Evolutionary conservation across 345 rosid species (phyloP), one percentile per base, ranked within the genome.

Genomic region (Turnera subulata): DNA sequence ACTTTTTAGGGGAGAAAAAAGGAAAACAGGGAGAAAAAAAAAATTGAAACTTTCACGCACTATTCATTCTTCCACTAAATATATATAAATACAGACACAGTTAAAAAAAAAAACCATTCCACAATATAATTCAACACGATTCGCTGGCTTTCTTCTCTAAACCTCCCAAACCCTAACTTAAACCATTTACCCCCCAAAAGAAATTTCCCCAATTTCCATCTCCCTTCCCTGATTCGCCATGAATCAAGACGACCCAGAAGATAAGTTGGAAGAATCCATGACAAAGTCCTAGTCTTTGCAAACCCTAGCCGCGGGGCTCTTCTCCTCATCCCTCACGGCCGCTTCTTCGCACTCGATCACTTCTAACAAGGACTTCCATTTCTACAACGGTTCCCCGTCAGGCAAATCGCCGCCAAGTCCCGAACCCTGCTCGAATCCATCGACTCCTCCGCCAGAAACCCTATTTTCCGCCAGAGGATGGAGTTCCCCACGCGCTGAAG

Each of bases 281-380:
- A 17, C 68, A 5, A 74, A 58, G 62, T 55, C 70, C 37, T 71
- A 63, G 38, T 50, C 77, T 20, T 58, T 87, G 1, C 75, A 73
- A 51, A 23, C 70, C 64, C 53, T 84, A 53, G 60, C 75, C 9
- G 42, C 69, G 0, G 74, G 65, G 33, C 70, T 86, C 50, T 64
- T 91, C 45, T 60, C 78, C 20, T 63, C 77, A 10, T 74, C 84
- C 13, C 70, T 89, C 33, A 67, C 91, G 20, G 66, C 82, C 3
- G 70, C 76, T 33, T 64, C 82, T 15, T 82, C 85, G 8, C 75
- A 75, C 48, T 56, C 71, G 38, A 72, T 93, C 52, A 96, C 99
- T 3, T 17, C 84, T 7, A 68, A 77, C 55, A 78, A 71, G 42
- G 99, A 86, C 73, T 93, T 93, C 44, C 96, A 93, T 55, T 93